Base-by-base conservation (phyloP, 768 basidiomycete genomes). In the Mycena olivaceomarginata region DNA sequence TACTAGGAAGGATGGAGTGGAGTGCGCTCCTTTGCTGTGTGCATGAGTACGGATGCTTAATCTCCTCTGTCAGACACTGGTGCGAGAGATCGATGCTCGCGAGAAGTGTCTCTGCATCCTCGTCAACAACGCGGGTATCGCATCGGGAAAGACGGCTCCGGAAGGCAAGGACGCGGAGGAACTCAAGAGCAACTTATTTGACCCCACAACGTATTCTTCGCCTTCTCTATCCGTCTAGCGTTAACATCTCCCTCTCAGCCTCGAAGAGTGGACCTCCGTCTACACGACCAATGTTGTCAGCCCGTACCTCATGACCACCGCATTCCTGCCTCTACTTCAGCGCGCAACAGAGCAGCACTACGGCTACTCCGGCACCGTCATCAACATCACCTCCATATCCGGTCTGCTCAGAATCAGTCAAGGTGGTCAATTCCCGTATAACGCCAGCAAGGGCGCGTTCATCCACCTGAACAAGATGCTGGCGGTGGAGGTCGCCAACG, bases 151-250 rank as follows among this genome's bases (percentile, higher is more conserved):
- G 18, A 74, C 82, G 11, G 62, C 76, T 4, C 57, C 79, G 12
- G 48, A 75, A n/a, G 80, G 84, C 53, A 60, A 80, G 40, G 67
- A 68, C 13, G 76, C 69, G 31, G 80, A 83, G 18, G 83, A 84
- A 25, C 80, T 80, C 51, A 77, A 84, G 39, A 80, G 84, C 71
- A 81, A 84, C 67, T 79, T 85, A 18, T 80, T 85, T 18, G 84
- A 85, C 76, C 39, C 57, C 40, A 57, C 68, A 25, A 84, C 84
- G 84, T 85, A 40, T 37, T 62, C 31, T 40, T 15, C 12, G 40
- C 15, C 15, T 13, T 62, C 60, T 6, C 5, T 6, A 7, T 15
- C 11, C 16, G 39, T 40, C 4, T 31, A 56, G 16, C 16, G n/a
- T 40, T 20, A 39, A 39, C 7, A 9, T 62, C 10, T 31, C 12